phyloP scores from a whole-genome alignment of 2,329 filamentous ascomycete species.

The Phaeosphaeriaceae sp. region DNA sequence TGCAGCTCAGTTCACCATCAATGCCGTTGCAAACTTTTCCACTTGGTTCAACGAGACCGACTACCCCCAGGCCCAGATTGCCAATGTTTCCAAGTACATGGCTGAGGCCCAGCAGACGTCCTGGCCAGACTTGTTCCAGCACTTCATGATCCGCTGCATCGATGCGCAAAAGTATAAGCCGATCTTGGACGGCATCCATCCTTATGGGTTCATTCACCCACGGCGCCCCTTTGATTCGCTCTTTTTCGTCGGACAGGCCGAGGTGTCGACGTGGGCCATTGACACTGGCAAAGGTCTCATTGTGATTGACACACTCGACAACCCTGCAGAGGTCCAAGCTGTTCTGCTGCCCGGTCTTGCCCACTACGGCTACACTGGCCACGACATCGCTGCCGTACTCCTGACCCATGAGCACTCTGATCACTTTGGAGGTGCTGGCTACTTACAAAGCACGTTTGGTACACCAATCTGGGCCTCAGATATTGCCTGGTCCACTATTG shows the following conservation, averaged over 20 bases:
- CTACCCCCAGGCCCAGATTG: slow-evolving; percentile 4
- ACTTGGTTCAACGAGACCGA: neutral
- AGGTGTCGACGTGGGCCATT: slow-evolving; percentile 17
- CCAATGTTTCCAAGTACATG: slow-evolving; percentile 16
- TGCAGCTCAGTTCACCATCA: neutral
- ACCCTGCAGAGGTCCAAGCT: slow-evolving; percentile 10
- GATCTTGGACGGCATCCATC: neutral
- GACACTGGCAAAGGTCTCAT: slow-evolving; percentile 16
- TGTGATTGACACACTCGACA: slow-evolving; percentile 19
- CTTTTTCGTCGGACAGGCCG: slow-evolving; percentile 22
- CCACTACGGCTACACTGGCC: slow-evolving; percentile 12
- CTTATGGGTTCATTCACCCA: slow-evolving; percentile 15
- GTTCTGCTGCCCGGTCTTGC: slow-evolving; percentile 11
- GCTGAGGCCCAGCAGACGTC: slow-evolving; percentile 1
- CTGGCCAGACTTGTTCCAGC: slow-evolving; percentile 8
- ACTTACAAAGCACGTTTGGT: slow-evolving; percentile 13
- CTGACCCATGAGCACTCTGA: slow-evolving; percentile 20
- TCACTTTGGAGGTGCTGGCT: slow-evolving; percentile 16
- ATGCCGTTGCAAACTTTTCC: slow-evolving; percentile 50
- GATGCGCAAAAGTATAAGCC: slow-evolving; percentile 9
- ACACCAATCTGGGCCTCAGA: slow-evolving; percentile 10
- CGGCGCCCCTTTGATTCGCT: slow-evolving; percentile 13
- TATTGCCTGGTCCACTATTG: slow-evolving; percentile 9
- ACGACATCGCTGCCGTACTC: slow-evolving; percentile 14
- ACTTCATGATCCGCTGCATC: slow-evolving; percentile 18